phyloP scores from a whole-genome alignment of 1,139 yeast species.

The Yamadazyma diospyri region DNA sequence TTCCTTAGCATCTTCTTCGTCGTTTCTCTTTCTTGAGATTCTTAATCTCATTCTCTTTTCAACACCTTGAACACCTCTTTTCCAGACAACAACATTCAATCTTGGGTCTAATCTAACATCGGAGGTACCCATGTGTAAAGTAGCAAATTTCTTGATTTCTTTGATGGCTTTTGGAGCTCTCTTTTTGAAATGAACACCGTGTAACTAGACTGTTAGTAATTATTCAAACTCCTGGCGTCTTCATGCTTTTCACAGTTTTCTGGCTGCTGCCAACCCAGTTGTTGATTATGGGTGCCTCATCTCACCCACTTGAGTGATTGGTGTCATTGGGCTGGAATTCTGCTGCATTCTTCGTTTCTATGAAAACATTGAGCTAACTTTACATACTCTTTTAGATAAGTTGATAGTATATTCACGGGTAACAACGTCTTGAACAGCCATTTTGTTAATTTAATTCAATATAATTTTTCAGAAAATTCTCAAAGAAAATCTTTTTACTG shows the following conservation, averaged over 20 bases:
- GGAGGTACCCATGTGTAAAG: constrained; percentile 98
- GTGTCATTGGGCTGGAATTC: no score
- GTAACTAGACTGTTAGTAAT: constrained; percentile 63
- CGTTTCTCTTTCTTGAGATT: constrained; percentile 99
- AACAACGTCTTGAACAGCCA: constrained; percentile 99
- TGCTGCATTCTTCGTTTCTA: no score
- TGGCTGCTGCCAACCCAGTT: no score
- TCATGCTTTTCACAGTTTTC: no score
- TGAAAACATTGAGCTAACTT: no score
- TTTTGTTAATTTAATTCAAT: constrained; percentile 33
- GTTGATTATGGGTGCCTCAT: no score
- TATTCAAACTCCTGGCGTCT: background rate
- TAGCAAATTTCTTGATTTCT: constrained; percentile 98
- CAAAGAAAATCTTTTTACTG: constrained; percentile 8
- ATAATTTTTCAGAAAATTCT: constrained; percentile 11
- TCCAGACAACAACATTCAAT: constrained; percentile 98
- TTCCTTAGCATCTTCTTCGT: constrained; percentile 99
- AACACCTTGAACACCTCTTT: constrained; percentile 99
- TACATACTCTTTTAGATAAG: constrained; percentile 98
- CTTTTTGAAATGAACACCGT: constrained; percentile 98
- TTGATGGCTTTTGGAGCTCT: constrained; percentile 99
- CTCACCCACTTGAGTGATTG: no score
- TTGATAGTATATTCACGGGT: constrained; percentile 99
- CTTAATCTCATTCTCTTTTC: constrained; percentile 98
- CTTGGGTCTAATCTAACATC: constrained; percentile 99